Conservation (phyloP, 2,329 filamentous ascomycete species). For the Pseudonectria foliicola region DNA sequence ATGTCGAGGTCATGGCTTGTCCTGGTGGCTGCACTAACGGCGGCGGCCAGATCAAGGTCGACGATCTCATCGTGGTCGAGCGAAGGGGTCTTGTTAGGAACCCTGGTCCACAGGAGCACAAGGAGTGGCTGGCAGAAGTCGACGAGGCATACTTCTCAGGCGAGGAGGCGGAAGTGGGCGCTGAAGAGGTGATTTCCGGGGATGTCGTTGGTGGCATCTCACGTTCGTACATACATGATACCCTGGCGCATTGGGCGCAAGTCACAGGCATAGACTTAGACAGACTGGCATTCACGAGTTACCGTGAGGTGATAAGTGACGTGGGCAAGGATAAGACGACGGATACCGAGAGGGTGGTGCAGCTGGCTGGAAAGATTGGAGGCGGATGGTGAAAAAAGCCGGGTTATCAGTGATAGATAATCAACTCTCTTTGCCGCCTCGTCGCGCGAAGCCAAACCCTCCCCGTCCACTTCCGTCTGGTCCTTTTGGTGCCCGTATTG, state of each 20-base stretch:
- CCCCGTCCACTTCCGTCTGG: constrained; percentile 71
- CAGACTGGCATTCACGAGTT: constrained; percentile 76
- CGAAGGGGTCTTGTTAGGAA: constrained; percentile 44
- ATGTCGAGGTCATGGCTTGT: constrained; percentile 98
- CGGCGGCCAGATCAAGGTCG: constrained; percentile 87
- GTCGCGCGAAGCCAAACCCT: constrained; percentile 67
- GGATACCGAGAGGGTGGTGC: constrained; percentile 76
- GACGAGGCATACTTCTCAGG: constrained; percentile 88
- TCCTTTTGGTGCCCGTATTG: constrained; percentile 67
- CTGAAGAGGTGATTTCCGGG: constrained; percentile 19
- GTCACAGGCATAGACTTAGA: constrained; percentile 64
- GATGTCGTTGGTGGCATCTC: constrained; percentile 59
- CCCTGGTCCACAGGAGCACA: constrained; percentile 71
- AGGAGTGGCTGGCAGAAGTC: constrained; percentile 72
- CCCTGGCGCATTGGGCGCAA: constrained; percentile 68
- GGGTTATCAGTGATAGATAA: constrained; percentile 17
- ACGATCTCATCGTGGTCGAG: constrained; percentile 60
- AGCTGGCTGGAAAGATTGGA: constrained; percentile 82
- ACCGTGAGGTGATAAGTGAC: constrained; percentile 87
- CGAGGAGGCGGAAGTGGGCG: constrained; percentile 43
- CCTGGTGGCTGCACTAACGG: constrained; percentile 98
- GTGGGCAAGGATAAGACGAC: constrained; percentile 69
- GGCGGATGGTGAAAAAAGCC: constrained; percentile 72
- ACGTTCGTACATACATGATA: constrained; percentile 55
- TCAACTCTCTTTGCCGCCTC: constrained; percentile 43